Evolutionary conservation across 108 stramenopile species (phyloP).

Genomic region (Epithemia pelagica): DNA sequence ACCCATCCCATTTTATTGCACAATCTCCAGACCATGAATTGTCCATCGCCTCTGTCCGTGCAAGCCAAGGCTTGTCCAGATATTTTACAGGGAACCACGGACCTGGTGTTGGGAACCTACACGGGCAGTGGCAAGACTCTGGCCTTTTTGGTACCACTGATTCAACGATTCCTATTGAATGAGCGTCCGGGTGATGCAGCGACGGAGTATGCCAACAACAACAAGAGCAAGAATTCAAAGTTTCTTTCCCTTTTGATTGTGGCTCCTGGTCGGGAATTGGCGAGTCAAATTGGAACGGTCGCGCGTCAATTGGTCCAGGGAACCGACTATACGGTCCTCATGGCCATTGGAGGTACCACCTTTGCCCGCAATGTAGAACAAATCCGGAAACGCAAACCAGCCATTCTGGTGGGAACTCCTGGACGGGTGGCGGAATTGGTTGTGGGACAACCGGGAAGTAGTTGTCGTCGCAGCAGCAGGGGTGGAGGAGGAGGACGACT

Average conservation of each 20-base stretch:
- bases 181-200: constrained; percentile 8
- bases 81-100: constrained; percentile 43
- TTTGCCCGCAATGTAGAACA: constrained; percentile 65
- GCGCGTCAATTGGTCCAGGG: constrained; percentile 53
- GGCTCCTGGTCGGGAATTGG: constrained; percentile 82
- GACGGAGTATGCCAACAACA: not conserved
- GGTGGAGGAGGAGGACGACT: constrained; percentile 46
- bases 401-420: constrained; percentile 79
- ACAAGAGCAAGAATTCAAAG: constrained; percentile 14
- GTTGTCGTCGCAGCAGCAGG: no score
- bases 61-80: constrained; percentile 65
- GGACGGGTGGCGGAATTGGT: constrained; percentile 82
- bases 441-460: constrained; percentile 55
- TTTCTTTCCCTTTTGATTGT: constrained; percentile 54
- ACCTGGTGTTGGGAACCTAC: constrained; percentile 74
- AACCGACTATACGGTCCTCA: constrained; percentile 46
- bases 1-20: constrained; percentile 38
- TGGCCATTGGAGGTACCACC: constrained; percentile 80
- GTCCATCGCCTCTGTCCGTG: constrained; percentile 54
- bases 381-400: constrained; percentile 67
- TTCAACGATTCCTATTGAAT: constrained; percentile 43
- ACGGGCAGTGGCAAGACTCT: constrained; percentile 84
- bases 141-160: constrained; percentile 68
- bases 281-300: constrained; percentile 75
- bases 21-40: constrained; percentile 58